A percentile compares a stretch with the other conserved stretches of the same genome.
These are phyloP conservation scores for Tolypocladium sp. DNA, from an alignment of 2,329 filamentous ascomycete species.

Conservation along the genomic window DNA sequence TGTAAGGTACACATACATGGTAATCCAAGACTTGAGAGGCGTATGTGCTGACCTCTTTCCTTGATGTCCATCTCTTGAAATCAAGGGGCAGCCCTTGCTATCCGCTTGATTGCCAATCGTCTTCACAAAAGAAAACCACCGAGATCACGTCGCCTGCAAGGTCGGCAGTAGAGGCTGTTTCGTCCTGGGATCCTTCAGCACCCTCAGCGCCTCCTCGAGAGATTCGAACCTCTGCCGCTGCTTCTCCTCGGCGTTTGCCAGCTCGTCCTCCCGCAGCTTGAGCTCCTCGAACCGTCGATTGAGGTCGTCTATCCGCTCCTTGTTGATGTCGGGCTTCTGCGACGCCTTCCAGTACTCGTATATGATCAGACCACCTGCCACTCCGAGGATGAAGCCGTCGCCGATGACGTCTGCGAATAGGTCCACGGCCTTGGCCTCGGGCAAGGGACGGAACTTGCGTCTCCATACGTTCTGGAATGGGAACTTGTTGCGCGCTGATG, in stretches of 20 bases:
- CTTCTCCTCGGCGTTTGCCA: slow-evolving; percentile 34
- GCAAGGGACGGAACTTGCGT: slow-evolving; percentile 53
- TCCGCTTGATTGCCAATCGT: not conserved
- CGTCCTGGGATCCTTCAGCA: slow-evolving; percentile 45
- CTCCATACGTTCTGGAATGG: slow-evolving; percentile 47
- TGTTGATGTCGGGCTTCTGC: slow-evolving; percentile 51
- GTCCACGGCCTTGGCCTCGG: slow-evolving; percentile 56
- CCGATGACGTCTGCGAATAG: slow-evolving; percentile 58
- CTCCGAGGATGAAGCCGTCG: slow-evolving; percentile 52
- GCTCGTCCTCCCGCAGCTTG: slow-evolving; percentile 38
- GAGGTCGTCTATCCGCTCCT: slow-evolving; percentile 43
- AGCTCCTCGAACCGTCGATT: slow-evolving; percentile 39
- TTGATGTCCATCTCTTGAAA: not conserved
- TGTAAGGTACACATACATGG: too few relatives aligned
- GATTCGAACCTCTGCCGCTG: slow-evolving; percentile 37
- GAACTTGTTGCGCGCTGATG: slow-evolving; percentile 13
- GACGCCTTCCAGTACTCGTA: slow-evolving; percentile 53
- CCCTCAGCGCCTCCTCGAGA: slow-evolving; percentile 44
- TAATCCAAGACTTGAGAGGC: not conserved
- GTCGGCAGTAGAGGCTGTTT: slow-evolving; percentile 42
- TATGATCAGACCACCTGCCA: slow-evolving; percentile 47
- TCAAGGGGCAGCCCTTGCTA: not conserved
- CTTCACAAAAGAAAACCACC: not conserved
- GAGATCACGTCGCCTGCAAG: slow-evolving; percentile 12
- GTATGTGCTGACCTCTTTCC: not conserved